These are phyloP conservation scores for Tricholoma bakamatsutake DNA, from an alignment of 768 basidiomycete genomes.

Conservation along the genomic window DNA sequence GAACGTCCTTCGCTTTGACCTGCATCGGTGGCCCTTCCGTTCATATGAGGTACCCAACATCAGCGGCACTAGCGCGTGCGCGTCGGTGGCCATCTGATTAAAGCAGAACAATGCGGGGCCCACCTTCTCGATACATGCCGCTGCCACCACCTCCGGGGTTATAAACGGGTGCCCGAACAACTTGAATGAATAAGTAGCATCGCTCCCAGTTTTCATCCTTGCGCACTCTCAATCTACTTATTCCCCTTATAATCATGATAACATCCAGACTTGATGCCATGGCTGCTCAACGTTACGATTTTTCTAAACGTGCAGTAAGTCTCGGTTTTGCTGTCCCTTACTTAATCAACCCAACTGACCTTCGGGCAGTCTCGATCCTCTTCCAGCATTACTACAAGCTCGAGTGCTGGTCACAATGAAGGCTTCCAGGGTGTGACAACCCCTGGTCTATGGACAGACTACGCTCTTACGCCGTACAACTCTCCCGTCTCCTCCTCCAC, in stretches of 20 bases:
- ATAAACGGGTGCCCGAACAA: constrained; percentile 7
- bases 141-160: constrained; percentile 6
- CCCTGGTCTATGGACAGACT: not conserved
- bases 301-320: constrained; percentile 19
- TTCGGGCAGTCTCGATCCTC: not conserved
- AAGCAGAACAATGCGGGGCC: constrained; percentile 9
- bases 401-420: not conserved
- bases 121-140: not conserved
- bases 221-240: constrained; percentile 2
- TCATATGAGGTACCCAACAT: not conserved
- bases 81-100: constrained; percentile 3
- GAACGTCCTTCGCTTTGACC: not conserved
- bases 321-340: too few species aligned
- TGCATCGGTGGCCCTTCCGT: not conserved
- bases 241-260: constrained; percentile 4
- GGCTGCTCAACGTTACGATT: constrained; percentile 26
- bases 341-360: too few species aligned
- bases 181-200: constrained; percentile 2
- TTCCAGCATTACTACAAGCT: not conserved
- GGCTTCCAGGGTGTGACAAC: not conserved
- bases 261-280: constrained; percentile 12
- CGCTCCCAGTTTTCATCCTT: not conserved
- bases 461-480: not conserved
- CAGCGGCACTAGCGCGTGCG: not conserved
- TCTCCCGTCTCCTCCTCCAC: not conserved